A percentile compares a stretch with the other conserved stretches of the same genome.
Evolutionary conservation across 176 grass and related monocot species (phyloP).

Genomic region (Calamus simplicifolius): DNA sequence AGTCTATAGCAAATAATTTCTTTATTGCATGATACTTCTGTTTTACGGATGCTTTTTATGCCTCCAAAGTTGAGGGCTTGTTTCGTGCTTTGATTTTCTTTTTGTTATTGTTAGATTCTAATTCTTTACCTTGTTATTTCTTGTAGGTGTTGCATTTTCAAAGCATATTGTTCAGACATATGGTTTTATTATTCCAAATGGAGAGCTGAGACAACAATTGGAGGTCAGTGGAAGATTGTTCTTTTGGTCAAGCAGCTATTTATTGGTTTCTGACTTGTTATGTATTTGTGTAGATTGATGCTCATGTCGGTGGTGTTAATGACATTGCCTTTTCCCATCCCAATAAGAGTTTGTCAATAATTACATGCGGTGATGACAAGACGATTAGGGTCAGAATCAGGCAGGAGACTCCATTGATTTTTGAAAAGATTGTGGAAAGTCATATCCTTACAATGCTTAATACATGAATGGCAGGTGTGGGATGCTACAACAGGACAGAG

Average conservation of each 20-base stretch:
- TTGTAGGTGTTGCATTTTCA: constrained; percentile 93
- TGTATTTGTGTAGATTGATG: constrained; percentile 67
- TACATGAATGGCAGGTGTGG: constrained; percentile 68
- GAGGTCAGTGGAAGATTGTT: constrained; percentile 56
- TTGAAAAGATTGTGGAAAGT: no score
- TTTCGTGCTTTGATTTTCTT: no score
- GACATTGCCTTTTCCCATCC: constrained; percentile 99
- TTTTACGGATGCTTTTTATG: no score
- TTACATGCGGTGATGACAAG: constrained; percentile 98
- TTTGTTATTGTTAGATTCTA: no score
- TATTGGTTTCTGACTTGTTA: constrained; percentile 21
- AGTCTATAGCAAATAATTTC: not conserved
- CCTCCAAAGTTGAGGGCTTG: no score
- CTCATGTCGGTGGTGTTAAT: constrained; percentile 94
- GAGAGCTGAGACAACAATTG: constrained; percentile 79
- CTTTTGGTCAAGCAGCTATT: constrained; percentile 1
- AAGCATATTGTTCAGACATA: constrained; percentile 99
- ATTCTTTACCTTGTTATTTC: constrained; percentile 1
- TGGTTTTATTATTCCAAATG: constrained; percentile 61
- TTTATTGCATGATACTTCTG: no score
- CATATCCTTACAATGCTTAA: not conserved
- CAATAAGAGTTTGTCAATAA: constrained; percentile 91
- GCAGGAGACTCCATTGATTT: not conserved
- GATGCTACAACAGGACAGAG: constrained; percentile 91
- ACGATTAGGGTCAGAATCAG: constrained; percentile 64